Base-by-base conservation (phyloP, 768 basidiomycete species). In the Amanita inopinata region DNA sequence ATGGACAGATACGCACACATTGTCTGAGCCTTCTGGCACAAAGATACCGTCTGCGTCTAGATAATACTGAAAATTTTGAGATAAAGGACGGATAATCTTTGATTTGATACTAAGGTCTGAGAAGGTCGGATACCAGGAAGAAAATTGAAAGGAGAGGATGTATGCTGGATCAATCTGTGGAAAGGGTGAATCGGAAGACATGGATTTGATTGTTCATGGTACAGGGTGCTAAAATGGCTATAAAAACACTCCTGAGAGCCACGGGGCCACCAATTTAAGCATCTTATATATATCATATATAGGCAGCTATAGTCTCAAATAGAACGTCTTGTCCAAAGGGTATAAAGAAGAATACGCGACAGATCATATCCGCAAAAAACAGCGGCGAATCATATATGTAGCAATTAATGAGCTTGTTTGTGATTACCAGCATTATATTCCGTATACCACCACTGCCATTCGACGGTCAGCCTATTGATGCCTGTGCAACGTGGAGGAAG, bases 41-140 rank as follows among this genome's bases (percentile, higher is more conserved):
- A 83, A 78, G 18, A 93, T 74, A n/a, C 89, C 77, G 52, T 94
- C 86, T n/a, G 80, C 72, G 46, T 84, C 70, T 30, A 93, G 70
- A 56, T 91, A 93, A 11, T 71, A 69, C 30, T 65, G 61, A 47
- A 94, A 92, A 0, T 72, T 69, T 23, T 60, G 55, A 3, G 71
- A 66, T 5, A 92, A 62, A 0, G 87, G 85, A 15, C 70, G 75
- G 49, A 92, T 75, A 40, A 89, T 63, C 6, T 74, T 88, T 5
- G 83, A 85, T 57, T 76, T 83, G 50, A 87, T 78, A 38, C 75
- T 79, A 19, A 76, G 52, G 5, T 63, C 59, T 7, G 77, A 63
- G 57, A 87, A 91, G 5, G 51, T 56, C 4, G 87, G 76, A 53
- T 89, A 89, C 91, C 91, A 93, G 2, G 76, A 74, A 1, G 88